Percentiles rank a stretch among this genome's conserved stretches.
Evolutionary conservation across 257 asterid species (phyloP).

Genomic region (Verbena officinalis): DNA sequence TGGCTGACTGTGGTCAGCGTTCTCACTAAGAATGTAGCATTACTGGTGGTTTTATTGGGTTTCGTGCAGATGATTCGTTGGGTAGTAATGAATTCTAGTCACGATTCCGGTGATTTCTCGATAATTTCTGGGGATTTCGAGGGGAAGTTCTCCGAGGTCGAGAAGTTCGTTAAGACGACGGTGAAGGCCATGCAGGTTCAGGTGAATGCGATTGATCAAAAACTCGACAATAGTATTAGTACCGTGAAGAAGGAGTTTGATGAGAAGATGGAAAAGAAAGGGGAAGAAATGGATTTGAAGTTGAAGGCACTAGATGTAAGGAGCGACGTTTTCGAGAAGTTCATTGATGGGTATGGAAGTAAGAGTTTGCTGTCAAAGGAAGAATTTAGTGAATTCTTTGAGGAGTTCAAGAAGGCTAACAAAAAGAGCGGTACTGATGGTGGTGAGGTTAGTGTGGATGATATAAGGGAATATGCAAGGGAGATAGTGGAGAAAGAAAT

Average conservation of each 20-base stretch:
- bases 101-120: slow-evolving; percentile 35
- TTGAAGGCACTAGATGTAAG: slow-evolving; percentile 64
- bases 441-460: slow-evolving; percentile 61
- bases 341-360: slow-evolving; percentile 49
- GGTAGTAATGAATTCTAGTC: slow-evolving; percentile 39
- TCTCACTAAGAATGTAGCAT: slow-evolving; percentile 56
- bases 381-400: slow-evolving; percentile 58
- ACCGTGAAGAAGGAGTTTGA: slow-evolving; percentile 54
- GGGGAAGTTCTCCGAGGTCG: slow-evolving; percentile 60
- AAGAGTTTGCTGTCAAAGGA: slow-evolving; percentile 62
- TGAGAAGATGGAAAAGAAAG: slow-evolving; percentile 50
- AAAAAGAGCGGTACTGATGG: slow-evolving; percentile 29
- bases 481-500: slow-evolving; percentile 71
- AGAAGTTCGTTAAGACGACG: slow-evolving; percentile 55
- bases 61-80: slow-evolving; percentile 11
- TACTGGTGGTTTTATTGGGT: slow-evolving; percentile 23
- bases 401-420: slow-evolving; percentile 52
- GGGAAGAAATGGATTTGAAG: slow-evolving; percentile 48
- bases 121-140: slow-evolving; percentile 40
- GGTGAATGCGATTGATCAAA: slow-evolving; percentile 64
- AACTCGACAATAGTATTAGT: slow-evolving; percentile 49
- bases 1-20: slow-evolving; percentile 73
- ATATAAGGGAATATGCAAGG: slow-evolving; percentile 64
- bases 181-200: slow-evolving; percentile 64
- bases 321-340: slow-evolving; percentile 62